Percentiles rank a stretch among this genome's conserved stretches.
phyloP scores from a whole-genome alignment of 495 filamentous ascomycete species.

The Cetradonia linearis region DNA sequence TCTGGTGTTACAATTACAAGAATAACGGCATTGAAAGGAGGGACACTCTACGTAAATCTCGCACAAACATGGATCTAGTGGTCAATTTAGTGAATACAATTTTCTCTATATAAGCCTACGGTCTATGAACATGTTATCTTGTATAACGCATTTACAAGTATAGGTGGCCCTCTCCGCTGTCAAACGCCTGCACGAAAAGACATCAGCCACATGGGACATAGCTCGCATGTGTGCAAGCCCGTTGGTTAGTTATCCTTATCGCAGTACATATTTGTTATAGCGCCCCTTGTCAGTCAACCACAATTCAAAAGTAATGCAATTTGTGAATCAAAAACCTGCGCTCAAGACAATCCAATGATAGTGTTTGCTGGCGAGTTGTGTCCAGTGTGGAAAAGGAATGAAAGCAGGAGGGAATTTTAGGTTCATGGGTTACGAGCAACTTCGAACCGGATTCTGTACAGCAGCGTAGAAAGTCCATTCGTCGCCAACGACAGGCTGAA shows the following conservation, averaged over 20 bases:
- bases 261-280: no score
- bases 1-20: not conserved
- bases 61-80: not conserved
- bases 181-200: no score
- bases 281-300: no score
- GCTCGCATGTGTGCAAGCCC: not conserved
- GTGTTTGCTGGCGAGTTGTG: no score
- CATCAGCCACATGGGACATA: no score
- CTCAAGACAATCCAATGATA: not conserved
- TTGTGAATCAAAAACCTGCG: not conserved
- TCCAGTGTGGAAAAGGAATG: no score
- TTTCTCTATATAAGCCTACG: not conserved
- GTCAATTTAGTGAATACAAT: not conserved
- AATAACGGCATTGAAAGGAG: not conserved
- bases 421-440: no score
- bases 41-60: not conserved
- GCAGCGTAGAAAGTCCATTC: not conserved
- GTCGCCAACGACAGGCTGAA: not conserved
- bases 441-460: not conserved
- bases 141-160: not conserved
- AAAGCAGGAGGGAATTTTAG: no score
- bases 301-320: not conserved
- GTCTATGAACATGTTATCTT: conserved; percentile 6
- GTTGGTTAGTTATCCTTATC: not conserved
- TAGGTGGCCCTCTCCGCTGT: not conserved